Base-by-base conservation (phyloP, 768 basidiomycete species). In the Fibroporia radiculosa region DNA sequence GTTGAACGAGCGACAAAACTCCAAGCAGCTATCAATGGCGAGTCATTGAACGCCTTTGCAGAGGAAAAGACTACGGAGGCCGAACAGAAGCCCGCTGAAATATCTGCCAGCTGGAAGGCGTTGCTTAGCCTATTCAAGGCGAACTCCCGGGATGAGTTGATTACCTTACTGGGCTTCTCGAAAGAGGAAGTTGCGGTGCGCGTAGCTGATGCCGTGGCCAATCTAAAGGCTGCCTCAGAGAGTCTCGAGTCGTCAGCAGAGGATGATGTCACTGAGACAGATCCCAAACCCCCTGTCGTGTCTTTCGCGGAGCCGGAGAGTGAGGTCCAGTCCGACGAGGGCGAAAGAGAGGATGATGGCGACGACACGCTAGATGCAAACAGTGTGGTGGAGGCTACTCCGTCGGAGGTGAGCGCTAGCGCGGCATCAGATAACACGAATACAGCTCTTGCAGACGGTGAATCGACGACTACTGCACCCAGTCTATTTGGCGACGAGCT, bases 81-180 rank as follows among this genome's bases (percentile, higher is more conserved):
- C 3, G 38, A 44, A 6, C 50, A 45, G 32, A 47, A 47, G 4
- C 47, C 49, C 18, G 47, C 49, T 1, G 62, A 66, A 22, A 61
- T 56, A 3, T 56, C 71, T 36, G 80, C 77, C 12, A 76, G 80
- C 6, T 96, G 93, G 93, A 92, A 84, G 59, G 90, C 92, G 0
- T 63, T 97, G n/a, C 62, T 82, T 40, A 88, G 84, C 52, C 68
- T 98, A 20, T 97, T 96, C 77, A 79, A 80, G 52, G 82, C 91
- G 0, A 78, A 93, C 60, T 92, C 91, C 7, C 71, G 91, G 43
- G 88, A 93, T 22, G 92, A 97, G 63, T 71, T 98, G 4, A 83
- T 98, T 39, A 84, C 83, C 2, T 66, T 97, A 1, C 74, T 99
- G 12, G 95, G 93, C 0, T 97, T 93, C 63, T 93, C 91, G 3